Evolutionary conservation across 257 asterid species (phyloP).

Genomic region (Plantago elongata): DNA sequence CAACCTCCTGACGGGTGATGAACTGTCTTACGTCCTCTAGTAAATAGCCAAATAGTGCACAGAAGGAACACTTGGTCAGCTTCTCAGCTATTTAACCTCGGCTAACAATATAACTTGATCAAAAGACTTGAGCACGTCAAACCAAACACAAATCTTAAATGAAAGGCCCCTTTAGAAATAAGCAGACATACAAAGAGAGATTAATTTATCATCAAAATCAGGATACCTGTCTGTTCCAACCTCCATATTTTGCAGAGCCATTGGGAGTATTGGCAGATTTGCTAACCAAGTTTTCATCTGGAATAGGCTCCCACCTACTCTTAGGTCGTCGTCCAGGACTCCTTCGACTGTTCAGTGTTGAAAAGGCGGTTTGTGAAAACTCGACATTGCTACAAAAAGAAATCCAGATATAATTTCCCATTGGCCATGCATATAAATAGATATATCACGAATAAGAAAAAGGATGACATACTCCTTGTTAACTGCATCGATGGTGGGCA

Average conservation of each 20-base stretch:
- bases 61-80: no score
- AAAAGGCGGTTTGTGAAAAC: conserved; percentile 39
- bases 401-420: conserved; percentile 19
- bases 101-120: no score
- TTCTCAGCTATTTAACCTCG: no score
- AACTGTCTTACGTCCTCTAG: no score
- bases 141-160: not conserved
- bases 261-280: conserved; percentile 39
- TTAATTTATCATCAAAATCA: not conserved
- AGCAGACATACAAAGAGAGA: not conserved
- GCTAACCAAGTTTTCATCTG: conserved; percentile 56
- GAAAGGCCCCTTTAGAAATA: conserved; percentile 1
- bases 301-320: conserved; percentile 97
- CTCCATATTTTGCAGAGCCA: conserved; percentile 51
- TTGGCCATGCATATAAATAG: conserved; percentile 12
- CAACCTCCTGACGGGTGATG: no score
- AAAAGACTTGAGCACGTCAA: no score
- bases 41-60: no score
- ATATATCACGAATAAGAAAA: conserved; percentile 8
- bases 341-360: conserved; percentile 49
- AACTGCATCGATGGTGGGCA: conserved; percentile 50
- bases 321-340: conserved; percentile 83
- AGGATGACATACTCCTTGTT: conserved; percentile 54
- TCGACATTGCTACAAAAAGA: conserved; percentile 41
- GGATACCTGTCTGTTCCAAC: conserved; percentile 81